A percentile compares a stretch with the other conserved stretches of the same genome.
These are phyloP conservation scores for Schwanniomyces vanrijiae DNA, from an alignment of 805 yeast species.

Conservation along the genomic window DNA sequence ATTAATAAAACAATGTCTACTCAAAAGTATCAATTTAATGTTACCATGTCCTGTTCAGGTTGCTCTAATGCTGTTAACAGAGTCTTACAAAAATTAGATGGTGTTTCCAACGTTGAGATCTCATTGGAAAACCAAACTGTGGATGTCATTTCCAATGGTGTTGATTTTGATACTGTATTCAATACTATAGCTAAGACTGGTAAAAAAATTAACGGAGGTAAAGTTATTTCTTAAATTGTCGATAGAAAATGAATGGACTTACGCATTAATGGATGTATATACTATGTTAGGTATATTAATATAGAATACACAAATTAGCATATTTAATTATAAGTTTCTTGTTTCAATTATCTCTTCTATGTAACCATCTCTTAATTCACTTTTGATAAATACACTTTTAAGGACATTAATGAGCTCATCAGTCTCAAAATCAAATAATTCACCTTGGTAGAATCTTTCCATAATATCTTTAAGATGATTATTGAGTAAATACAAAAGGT, in stretches of 20 bases:
- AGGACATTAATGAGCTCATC: conserved; percentile 44
- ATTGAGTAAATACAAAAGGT: conserved; percentile 31
- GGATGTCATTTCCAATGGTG: conserved; percentile 59
- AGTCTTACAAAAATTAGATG: conserved; percentile 68
- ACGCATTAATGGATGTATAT: not conserved
- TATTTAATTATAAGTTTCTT: conserved; percentile 20
- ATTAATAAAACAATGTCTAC: conserved; percentile 31
- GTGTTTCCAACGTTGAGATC: conserved; percentile 71
- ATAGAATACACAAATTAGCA: not conserved
- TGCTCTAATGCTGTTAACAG: conserved; percentile 86
- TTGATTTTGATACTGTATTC: conserved; percentile 76
- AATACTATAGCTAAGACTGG: conserved; percentile 88
- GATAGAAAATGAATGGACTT: too few species aligned
- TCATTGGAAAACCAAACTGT: conserved; percentile 82
- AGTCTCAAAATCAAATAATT: conserved; percentile 48
- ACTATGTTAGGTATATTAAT: not conserved
- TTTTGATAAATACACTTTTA: conserved; percentile 44
- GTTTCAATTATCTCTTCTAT: conserved; percentile 48
- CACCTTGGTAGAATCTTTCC: conserved; percentile 52
- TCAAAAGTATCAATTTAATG: conserved; percentile 76
- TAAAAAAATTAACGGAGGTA: conserved; percentile 72
- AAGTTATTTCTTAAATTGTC: conserved; percentile 19
- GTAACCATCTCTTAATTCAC: conserved; percentile 43
- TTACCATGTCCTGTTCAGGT: conserved; percentile 82
- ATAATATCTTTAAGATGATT: conserved; percentile 47